A percentile compares a stretch with the other conserved stretches of the same genome.
Evolutionary conservation across 306 rosid species (phyloP).

Genomic region (Vachellia pachyceras): DNA sequence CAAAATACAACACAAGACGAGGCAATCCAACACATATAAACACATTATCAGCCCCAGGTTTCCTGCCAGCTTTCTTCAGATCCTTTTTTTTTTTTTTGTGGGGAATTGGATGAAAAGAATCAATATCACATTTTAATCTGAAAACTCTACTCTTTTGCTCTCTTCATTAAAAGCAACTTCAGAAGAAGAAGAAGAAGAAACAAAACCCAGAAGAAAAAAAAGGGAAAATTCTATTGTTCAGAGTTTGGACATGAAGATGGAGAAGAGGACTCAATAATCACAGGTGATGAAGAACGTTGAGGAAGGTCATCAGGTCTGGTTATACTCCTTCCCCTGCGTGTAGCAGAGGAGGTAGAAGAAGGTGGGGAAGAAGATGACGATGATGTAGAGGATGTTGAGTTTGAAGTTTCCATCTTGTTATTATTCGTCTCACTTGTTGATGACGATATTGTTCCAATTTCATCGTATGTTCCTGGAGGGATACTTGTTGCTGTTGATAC

Average conservation of each 20-base stretch:
- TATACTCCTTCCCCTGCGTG: conserved; percentile 75
- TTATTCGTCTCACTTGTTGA: conserved; percentile 47
- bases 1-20: neutral
- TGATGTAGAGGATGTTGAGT: conserved; percentile 53
- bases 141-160: conserved; percentile 40
- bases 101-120: conserved; percentile 41
- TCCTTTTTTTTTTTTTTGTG: neutral
- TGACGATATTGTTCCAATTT: neutral
- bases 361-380: conserved; percentile 44
- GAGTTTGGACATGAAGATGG: conserved; percentile 47
- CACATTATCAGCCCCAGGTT: neutral
- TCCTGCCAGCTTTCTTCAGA: conserved; percentile 10
- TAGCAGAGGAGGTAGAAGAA: conserved; percentile 41
- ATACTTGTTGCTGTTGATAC: neutral
- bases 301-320: conserved; percentile 64
- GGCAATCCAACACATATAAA: neutral
- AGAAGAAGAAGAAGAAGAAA: neutral
- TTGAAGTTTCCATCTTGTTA: conserved; percentile 41
- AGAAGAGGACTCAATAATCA: conserved; percentile 49
- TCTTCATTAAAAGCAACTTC: conserved; percentile 38
- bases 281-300: conserved; percentile 77
- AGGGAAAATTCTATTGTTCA: conserved; percentile 2
- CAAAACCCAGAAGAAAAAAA: no score
- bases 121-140: conserved; percentile 35
- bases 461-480: neutral